Evolutionary conservation across 2,329 filamentous ascomycete genomes (phyloP).

Genomic region (Venturiaceae sp.): DNA sequence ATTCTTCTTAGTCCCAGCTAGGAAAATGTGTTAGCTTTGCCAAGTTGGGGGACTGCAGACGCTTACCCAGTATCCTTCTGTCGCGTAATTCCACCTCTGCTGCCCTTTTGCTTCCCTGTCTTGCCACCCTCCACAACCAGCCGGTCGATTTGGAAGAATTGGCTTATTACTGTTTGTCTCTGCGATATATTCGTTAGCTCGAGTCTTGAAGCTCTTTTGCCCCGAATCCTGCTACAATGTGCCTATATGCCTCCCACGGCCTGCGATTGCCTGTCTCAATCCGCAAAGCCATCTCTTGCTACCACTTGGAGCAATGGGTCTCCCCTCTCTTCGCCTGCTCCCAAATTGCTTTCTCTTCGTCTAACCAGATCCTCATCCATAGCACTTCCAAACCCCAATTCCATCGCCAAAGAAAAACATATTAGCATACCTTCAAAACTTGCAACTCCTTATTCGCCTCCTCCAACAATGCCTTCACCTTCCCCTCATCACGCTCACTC

Average conservation of each 20-base stretch:
- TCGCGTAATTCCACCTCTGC: constrained; percentile 57
- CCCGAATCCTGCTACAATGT: constrained; percentile 8
- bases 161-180: constrained; percentile 91
- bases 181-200: constrained; percentile 38
- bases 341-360: not conserved
- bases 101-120: constrained; percentile 62
- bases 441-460: constrained; percentile 80
- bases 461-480: constrained; percentile 81
- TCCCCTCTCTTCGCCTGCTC: not conserved
- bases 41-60: not conserved
- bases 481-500: constrained; percentile 59
- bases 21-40: not conserved
- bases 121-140: constrained; percentile 87
- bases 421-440: constrained; percentile 68
- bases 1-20: not conserved
- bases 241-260: not conserved
- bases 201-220: no score
- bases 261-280: no score
- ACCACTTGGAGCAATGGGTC: no score
- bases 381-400: not conserved
- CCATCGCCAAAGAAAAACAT: not conserved
- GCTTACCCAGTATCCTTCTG: constrained; percentile 72
- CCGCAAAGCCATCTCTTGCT: no score
- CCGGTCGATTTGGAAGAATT: constrained; percentile 86
- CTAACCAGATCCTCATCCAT: not conserved